phyloP scores from a whole-genome alignment of 2,329 filamentous ascomycete species.

The Botrytis squamosa region DNA sequence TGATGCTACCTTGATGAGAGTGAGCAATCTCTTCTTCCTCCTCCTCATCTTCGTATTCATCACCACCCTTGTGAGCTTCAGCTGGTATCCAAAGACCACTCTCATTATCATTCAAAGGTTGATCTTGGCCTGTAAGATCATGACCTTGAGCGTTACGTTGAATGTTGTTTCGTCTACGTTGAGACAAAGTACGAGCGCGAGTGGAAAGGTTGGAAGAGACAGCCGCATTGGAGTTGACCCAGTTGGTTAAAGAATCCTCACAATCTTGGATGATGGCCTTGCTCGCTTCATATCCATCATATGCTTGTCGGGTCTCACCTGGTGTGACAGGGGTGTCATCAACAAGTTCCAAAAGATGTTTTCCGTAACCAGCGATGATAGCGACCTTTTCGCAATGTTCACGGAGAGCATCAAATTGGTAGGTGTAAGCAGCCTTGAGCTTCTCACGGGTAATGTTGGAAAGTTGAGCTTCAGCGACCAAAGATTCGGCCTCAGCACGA shows the following conservation, averaged over 20 bases:
- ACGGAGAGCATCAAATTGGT: conserved; percentile 95
- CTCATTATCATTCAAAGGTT: conserved; percentile 72
- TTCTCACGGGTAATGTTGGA: conserved; percentile 99
- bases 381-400: conserved; percentile 98
- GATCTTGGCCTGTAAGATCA: conserved; percentile 81
- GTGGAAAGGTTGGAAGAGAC: conserved; percentile 85
- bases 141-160: conserved; percentile 68
- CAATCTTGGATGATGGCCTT: conserved; percentile 99
- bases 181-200: conserved; percentile 82
- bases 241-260: conserved; percentile 95
- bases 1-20: conserved; percentile 52
- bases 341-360: conserved; percentile 94
- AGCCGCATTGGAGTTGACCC: conserved; percentile 86
- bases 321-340: conserved; percentile 97
- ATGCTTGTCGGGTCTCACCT: conserved; percentile 91
- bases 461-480: conserved; percentile 95
- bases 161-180: conserved; percentile 74
- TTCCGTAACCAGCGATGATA: conserved; percentile 95
- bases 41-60: conserved; percentile 63
- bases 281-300: conserved; percentile 97
- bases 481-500: conserved; percentile 96
- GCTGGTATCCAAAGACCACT: conserved; percentile 79
- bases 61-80: conserved; percentile 57
- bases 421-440: conserved; percentile 96
- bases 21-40: conserved; percentile 59